These are phyloP conservation scores for Tylopilus subfusipes DNA, from an alignment of 768 basidiomycete genomes.

Conservation along the genomic window DNA sequence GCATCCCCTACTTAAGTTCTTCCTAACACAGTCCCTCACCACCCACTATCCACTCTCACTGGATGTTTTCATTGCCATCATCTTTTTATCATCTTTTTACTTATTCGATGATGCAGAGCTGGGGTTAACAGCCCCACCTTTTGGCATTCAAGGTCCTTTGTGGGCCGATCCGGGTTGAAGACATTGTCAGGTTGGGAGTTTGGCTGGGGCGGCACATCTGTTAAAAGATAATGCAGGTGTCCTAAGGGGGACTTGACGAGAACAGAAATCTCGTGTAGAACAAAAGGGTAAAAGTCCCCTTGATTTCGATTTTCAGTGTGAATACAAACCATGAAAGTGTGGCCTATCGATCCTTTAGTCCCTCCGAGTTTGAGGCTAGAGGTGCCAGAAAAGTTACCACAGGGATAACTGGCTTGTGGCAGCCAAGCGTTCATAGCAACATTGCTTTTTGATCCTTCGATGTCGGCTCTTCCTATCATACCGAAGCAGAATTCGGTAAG, in stretches of 20 bases:
- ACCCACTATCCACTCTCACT: too few species aligned
- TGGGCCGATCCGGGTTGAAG: slow-evolving; percentile 67
- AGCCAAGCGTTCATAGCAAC: background rate
- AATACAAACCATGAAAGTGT: slow-evolving; percentile 3
- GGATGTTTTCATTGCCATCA: too few species aligned
- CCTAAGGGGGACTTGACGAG: slow-evolving; percentile 76
- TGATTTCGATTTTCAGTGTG: slow-evolving; percentile 3
- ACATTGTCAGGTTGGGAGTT: slow-evolving; percentile 82
- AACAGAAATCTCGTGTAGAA: slow-evolving; percentile 78
- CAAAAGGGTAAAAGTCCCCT: slow-evolving; percentile 12
- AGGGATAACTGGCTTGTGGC: slow-evolving; percentile 3
- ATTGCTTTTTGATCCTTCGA: background rate
- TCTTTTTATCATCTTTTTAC: slow-evolving; percentile 56
- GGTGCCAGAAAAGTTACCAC: slow-evolving; percentile 4
- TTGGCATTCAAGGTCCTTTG: slow-evolving; percentile 38
- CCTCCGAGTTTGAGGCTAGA: background rate
- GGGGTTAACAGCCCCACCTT: slow-evolving; percentile 52
- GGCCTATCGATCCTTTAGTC: slow-evolving; percentile 3
- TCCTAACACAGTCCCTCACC: too few species aligned
- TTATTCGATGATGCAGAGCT: slow-evolving; percentile 71
- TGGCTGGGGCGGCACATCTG: slow-evolving; percentile 80
- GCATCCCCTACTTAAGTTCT: too few species aligned
- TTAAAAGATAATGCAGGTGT: slow-evolving; percentile 79
- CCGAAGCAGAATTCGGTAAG: background rate
- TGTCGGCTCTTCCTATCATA: slow-evolving; percentile 4